Percentiles rank a stretch among this genome's conserved stretches.
These are phyloP conservation scores for Exophiala oligosperma DNA, from an alignment of 2,329 filamentous ascomycete genomes.

Conservation along the genomic window DNA sequence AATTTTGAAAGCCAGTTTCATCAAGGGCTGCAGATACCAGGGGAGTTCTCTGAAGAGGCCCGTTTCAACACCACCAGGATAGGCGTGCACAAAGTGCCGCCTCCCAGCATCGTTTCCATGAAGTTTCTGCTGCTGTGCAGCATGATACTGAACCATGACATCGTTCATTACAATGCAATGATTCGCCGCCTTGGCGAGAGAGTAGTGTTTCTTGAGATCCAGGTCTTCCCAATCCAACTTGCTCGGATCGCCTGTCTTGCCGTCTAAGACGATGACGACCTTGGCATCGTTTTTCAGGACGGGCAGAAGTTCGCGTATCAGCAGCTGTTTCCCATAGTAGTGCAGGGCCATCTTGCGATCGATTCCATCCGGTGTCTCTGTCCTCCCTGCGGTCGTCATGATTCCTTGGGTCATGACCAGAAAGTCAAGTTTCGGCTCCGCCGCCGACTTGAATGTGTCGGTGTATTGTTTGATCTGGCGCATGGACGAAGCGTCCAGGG, in stretches of 20 bases:
- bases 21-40: slow-evolving; percentile 10
- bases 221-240: slow-evolving; percentile 44
- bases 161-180: slow-evolving; percentile 45
- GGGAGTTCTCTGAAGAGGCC: slow-evolving; percentile 35
- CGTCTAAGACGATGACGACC: slow-evolving; percentile 36
- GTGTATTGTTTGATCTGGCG: slow-evolving; percentile 12
- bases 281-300: slow-evolving; percentile 32
- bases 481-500: slow-evolving; percentile 7
- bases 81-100: slow-evolving; percentile 41
- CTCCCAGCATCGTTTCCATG: slow-evolving; percentile 9
- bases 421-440: slow-evolving; percentile 38
- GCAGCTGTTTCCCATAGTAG: slow-evolving; percentile 48
- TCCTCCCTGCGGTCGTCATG: slow-evolving; percentile 34
- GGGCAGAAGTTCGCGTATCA: slow-evolving; percentile 44
- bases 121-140: slow-evolving; percentile 32
- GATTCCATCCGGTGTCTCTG: slow-evolving; percentile 47
- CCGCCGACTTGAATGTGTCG: slow-evolving; percentile 13
- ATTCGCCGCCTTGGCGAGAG: slow-evolving; percentile 35
- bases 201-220: slow-evolving; percentile 39
- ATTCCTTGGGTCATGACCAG: slow-evolving; percentile 41
- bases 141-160: slow-evolving; percentile 38
- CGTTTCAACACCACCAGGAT: slow-evolving; percentile 42
- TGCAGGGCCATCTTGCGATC: slow-evolving; percentile 49
- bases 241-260: slow-evolving; percentile 38
- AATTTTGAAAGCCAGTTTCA: background rate